Conservation (phyloP, 2,329 filamentous ascomycete species). For the Dactylellina drechsleri region DNA sequence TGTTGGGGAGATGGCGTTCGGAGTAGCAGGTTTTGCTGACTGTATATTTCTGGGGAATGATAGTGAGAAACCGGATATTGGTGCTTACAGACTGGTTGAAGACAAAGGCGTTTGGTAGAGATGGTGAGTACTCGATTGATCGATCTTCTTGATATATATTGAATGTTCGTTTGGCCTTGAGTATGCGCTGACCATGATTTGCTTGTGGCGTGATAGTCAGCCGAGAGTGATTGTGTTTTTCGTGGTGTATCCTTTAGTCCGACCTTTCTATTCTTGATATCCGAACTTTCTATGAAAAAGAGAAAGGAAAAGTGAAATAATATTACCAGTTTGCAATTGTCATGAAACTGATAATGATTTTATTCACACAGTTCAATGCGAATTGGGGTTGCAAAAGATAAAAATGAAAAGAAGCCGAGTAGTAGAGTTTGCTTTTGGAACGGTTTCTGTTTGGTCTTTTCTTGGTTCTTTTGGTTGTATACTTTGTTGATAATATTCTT, state of each 20-base stretch:
- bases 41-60: constrained; percentile 53
- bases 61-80: constrained; percentile 91
- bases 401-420: too few relatives aligned
- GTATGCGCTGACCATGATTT: constrained; percentile 21
- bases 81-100: constrained; percentile 96
- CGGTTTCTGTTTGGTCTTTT: too few relatives aligned
- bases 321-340: too few relatives aligned
- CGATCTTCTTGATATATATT: constrained; percentile 28
- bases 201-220: constrained; percentile 52
- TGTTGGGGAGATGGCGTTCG: background rate
- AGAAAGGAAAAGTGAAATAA: background rate
- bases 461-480: too few relatives aligned
- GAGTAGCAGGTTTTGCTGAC: constrained; percentile 13
- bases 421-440: too few relatives aligned
- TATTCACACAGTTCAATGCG: too few relatives aligned
- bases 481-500: too few relatives aligned
- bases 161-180: too few relatives aligned
- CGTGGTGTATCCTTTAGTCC: constrained; percentile 18
- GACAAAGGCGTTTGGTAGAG: constrained; percentile 94
- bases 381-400: too few relatives aligned
- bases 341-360: too few relatives aligned
- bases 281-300: constrained; percentile 1
- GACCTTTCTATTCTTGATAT: constrained; percentile 22
- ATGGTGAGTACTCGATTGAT: constrained; percentile 62
- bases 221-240: constrained; percentile 49